These are phyloP conservation scores for Avena eriantha DNA, from an alignment of 176 grass and related monocot genomes.

Conservation along the genomic window DNA sequence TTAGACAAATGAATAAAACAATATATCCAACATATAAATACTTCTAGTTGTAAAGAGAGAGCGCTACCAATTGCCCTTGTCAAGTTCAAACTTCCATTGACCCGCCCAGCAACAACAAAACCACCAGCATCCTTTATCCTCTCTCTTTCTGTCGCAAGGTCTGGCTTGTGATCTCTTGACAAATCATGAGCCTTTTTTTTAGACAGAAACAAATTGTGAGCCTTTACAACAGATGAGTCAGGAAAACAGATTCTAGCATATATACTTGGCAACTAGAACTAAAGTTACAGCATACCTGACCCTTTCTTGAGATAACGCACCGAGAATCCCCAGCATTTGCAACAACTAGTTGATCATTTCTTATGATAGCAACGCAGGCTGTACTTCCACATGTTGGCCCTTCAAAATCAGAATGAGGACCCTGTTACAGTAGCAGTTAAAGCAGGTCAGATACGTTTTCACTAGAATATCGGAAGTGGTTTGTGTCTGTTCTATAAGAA, in stretches of 20 bases:
- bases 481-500: neutral
- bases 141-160: conserved; percentile 76
- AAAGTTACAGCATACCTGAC: conserved; percentile 59
- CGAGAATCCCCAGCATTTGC: conserved; percentile 99
- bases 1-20: conserved; percentile 28
- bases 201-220: conserved; percentile 61
- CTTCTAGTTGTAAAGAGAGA: neutral
- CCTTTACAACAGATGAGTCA: conserved; percentile 53
- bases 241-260: conserved; percentile 22
- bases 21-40: neutral
- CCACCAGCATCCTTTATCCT: conserved; percentile 84
- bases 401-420: conserved; percentile 74
- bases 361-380: conserved; percentile 92
- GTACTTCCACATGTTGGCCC: conserved; percentile 94
- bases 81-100: conserved; percentile 95
- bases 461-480: conserved; percentile 13
- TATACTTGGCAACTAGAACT: conserved; percentile 18
- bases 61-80: conserved; percentile 79
- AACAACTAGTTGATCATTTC: conserved; percentile 86
- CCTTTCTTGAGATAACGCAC: conserved; percentile 76
- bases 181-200: conserved; percentile 74
- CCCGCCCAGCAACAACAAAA: conserved; percentile 80
- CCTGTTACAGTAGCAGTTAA: conserved; percentile 56
- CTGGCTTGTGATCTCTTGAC: conserved; percentile 97
- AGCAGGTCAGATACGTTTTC: conserved; percentile 22